A percentile compares a stretch with the other conserved stretches of the same genome.
Conservation (phyloP, 2,329 filamentous ascomycete species). For the Pestalotiopsis sp. region DNA sequence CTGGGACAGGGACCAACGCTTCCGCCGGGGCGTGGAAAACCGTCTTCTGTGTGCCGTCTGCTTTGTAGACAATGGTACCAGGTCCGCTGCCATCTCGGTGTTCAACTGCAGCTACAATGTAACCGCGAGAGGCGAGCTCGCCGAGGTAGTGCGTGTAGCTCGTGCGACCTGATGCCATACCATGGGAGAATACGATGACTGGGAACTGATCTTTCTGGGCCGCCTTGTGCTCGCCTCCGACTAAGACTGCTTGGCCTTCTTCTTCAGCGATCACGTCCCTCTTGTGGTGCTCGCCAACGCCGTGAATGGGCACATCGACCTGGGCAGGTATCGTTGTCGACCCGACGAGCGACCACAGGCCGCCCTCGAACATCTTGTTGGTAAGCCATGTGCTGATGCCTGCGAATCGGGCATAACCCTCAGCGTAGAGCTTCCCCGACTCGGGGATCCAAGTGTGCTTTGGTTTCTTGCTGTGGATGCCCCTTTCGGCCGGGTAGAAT, state of each 20-base stretch:
- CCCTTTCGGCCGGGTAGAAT: slow-evolving; percentile 45
- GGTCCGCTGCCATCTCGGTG: slow-evolving; percentile 56
- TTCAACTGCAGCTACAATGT: slow-evolving; percentile 52
- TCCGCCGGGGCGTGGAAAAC: slow-evolving; percentile 24
- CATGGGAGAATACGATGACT: slow-evolving; percentile 55
- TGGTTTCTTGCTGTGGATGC: slow-evolving; percentile 24
- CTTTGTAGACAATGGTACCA: slow-evolving; percentile 40
- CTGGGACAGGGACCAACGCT: slow-evolving; percentile 25
- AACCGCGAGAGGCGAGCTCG: slow-evolving; percentile 51
- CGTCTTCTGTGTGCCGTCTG: slow-evolving; percentile 34
- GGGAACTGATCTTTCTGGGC: slow-evolving; percentile 31
- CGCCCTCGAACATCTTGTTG: slow-evolving; percentile 44
- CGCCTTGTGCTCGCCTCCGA: slow-evolving; percentile 19
- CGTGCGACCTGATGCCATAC: slow-evolving; percentile 50
- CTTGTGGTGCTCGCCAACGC: slow-evolving; percentile 7
- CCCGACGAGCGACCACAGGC: slow-evolving; percentile 44
- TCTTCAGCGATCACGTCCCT: slow-evolving; percentile 8
- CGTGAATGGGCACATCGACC: slow-evolving; percentile 46
- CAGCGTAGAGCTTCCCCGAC: slow-evolving; percentile 45
- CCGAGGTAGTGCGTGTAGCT: slow-evolving; percentile 56
- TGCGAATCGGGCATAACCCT: slow-evolving; percentile 49
- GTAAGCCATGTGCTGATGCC: slow-evolving; percentile 45
- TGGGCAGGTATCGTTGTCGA: slow-evolving; percentile 48
- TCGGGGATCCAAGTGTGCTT: slow-evolving; percentile 48
- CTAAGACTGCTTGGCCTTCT: slow-evolving; percentile 13